A percentile compares a stretch with the other conserved stretches of the same genome.
phyloP scores from a whole-genome alignment of 2,329 filamentous ascomycete genomes.

The Alternaria arborescens region DNA sequence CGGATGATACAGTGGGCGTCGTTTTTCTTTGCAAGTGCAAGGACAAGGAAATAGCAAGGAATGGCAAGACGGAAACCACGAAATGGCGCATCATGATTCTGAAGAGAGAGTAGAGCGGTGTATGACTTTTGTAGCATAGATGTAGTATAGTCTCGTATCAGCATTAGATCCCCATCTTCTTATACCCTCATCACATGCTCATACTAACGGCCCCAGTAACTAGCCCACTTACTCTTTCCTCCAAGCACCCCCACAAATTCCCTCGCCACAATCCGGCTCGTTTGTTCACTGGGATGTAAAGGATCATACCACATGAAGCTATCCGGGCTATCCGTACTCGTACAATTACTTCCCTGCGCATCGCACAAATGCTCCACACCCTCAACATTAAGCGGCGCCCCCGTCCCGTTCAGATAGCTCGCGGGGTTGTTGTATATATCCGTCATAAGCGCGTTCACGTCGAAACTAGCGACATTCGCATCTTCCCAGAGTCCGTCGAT shows the following conservation, averaged over 20 bases:
- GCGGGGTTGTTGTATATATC: constrained; percentile 71
- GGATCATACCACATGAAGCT: constrained; percentile 78
- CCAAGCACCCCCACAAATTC: constrained; percentile 65
- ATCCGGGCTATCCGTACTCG: constrained; percentile 50
- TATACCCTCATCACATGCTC: neutral
- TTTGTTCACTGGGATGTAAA: constrained; percentile 74
- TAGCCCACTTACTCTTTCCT: constrained; percentile 59
- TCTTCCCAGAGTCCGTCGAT: constrained; percentile 58
- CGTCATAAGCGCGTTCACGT: constrained; percentile 68
- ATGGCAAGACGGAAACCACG: neutral
- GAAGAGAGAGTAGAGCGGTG: neutral
- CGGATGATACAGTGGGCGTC: neutral
- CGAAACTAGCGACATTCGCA: constrained; percentile 70
- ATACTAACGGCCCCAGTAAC: constrained; percentile 50
- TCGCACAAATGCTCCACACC: constrained; percentile 67
- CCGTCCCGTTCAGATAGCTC: constrained; percentile 67
- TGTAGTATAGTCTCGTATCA: neutral
- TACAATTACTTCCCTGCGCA: constrained; percentile 51
- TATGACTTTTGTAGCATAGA: neutral
- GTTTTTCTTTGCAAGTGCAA: neutral
- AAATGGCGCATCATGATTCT: neutral
- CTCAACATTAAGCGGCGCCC: constrained; percentile 67
- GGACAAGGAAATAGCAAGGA: neutral
- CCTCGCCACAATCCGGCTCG: constrained; percentile 65
- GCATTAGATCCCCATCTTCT: neutral